Base-by-base conservation (phyloP, 805 yeast species). In the Millerozyma acaciae region DNA sequence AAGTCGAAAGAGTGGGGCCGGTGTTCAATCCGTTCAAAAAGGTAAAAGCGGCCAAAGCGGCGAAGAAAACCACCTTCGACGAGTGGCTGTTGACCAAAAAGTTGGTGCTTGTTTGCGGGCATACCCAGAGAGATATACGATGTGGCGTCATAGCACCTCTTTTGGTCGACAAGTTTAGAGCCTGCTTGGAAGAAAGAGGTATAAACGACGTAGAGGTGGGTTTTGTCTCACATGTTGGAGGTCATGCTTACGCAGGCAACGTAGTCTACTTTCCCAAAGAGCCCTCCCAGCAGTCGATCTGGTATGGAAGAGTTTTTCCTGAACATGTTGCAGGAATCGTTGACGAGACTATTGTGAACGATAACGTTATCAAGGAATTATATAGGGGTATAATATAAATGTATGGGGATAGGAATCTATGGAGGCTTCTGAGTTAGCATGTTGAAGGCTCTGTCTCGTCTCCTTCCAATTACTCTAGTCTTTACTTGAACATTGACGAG, bases 171-270 rank as follows among this genome's bases (percentile, higher is more conserved):
- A 87, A 83, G 48, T 75, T 82, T 32, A 52, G 50, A 16, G 39
- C 33, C 19, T 76, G 72, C 1, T 42, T 79, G 10, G 37, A 45
- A 8, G 26, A 41, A 1, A 60, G 68, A 28, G 55, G 53, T 0
- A 26, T 75, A 24, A 23, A 23, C 15, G 55, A 57, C 8, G 41
- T 36, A 4, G 51, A 54, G 21, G 62, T 80, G 21, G 88, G 86
- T 0, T 48, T 73, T 5, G 64, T 82, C 0, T 79, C 89, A 8
- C 96, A 86, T 53, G 65, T 86, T 25, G 94, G 95, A 1, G 96
- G 96, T 0, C 96, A 86, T 52, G 84, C 71, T 2, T 86, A 76
- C 55, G 95, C 96, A 2, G 95, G 95, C 0, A 86, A 86, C 48
- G 76, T 86, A 9, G 60, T 84, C 2, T 70, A 73, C 32, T 77